A percentile compares a stretch with the other conserved stretches of the same genome.
Evolutionary conservation across 2,329 filamentous ascomycete species (phyloP).

Genomic region (Fusarium nurragi): DNA sequence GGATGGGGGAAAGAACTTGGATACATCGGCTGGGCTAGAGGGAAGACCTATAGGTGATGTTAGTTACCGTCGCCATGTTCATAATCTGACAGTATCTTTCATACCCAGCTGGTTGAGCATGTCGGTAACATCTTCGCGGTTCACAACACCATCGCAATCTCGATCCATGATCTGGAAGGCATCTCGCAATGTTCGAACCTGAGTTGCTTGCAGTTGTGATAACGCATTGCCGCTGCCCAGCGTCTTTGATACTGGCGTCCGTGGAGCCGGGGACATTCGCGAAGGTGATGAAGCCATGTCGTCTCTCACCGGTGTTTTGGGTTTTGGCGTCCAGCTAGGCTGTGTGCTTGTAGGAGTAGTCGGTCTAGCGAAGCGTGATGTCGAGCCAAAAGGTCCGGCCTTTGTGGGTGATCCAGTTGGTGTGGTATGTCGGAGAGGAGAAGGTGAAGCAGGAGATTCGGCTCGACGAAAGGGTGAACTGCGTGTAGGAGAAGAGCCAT

Average conservation of each 20-base stretch:
- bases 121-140: constrained; percentile 83
- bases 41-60: constrained; percentile 70
- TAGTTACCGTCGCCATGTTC: not conserved
- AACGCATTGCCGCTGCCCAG: constrained; percentile 64
- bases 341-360: constrained; percentile 50
- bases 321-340: constrained; percentile 52
- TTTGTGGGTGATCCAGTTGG: constrained; percentile 70
- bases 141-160: constrained; percentile 85
- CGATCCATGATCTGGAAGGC: constrained; percentile 93
- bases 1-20: constrained; percentile 82
- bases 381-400: constrained; percentile 41
- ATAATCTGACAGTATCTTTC: not conserved
- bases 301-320: constrained; percentile 38
- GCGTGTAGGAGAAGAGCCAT: constrained; percentile 70
- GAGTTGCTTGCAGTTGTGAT: constrained; percentile 79
- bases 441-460: constrained; percentile 72
- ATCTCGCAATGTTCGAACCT: constrained; percentile 88
- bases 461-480: constrained; percentile 71
- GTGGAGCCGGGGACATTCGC: constrained; percentile 47
- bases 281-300: constrained; percentile 43
- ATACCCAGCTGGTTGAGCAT: constrained; percentile 86
- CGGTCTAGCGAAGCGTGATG: constrained; percentile 52
- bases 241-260: constrained; percentile 48
- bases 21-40: constrained; percentile 74
- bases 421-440: constrained; percentile 70